Evolutionary conservation across 1,284 basidiomycete species (phyloP), one percentile per base, ranked within the genome.

Genomic region (Tilletia setariae): DNA sequence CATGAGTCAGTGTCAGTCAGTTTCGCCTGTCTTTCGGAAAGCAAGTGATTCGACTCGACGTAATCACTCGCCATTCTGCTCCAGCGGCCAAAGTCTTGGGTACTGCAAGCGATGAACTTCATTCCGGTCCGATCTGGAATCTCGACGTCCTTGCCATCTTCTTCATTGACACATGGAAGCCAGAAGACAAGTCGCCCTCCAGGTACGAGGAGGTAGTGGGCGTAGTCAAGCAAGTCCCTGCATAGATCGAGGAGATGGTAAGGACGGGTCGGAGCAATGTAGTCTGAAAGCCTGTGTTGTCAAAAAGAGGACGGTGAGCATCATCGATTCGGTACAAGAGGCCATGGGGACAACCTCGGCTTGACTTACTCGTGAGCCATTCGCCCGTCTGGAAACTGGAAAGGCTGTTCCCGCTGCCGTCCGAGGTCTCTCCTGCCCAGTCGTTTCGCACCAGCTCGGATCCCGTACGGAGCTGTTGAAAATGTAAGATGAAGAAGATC

Each of bases 61-160:
- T 3, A 49, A 49, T 13, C 47, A 86, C 91, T 83, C 79, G 93
- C 93, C 80, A 94, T 85, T 70, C 95, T 86, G 1, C 93, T 93
- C 95, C 95, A 99, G 46, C 90, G 90, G 15, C 94, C 94, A 82
- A 97, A 99, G 80, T 92, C 90, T 83, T 99, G 95, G 74, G 94
- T 84, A 53, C 91, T 94, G 80, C 97, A 96, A 0, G 91, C 90
- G 35, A 93, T 86, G 16, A 94, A 84, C 76, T 89, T 89, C 90
- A 98, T 93, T 0, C 93, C 94, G 43, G 91, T 89, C 0, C 88
- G 86, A 35, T 87, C 83, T 0, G 87, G 87, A 1, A 96, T 85
- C 79, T 97, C 66, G 56, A 68, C 63, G 7, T 30, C 25, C 19
- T 71, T 64, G 35, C 56, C 59, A 21, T 49, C 67, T 16, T 67